These are phyloP conservation scores for Aspergillus arachidicola DNA, from an alignment of 2,329 filamentous ascomycete genomes.

Conservation along the genomic window DNA sequence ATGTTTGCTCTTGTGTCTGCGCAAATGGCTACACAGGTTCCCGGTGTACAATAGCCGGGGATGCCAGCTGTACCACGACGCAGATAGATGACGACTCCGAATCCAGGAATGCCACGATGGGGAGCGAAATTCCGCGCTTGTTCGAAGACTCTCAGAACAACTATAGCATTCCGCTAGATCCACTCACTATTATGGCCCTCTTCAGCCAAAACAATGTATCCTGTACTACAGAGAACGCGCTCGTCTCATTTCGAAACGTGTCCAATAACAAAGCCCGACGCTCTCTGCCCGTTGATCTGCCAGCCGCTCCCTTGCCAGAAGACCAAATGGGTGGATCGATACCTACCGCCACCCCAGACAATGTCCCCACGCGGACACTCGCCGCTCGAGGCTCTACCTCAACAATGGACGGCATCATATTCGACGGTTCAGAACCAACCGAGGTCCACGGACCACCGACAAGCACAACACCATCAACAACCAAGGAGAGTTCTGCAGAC, in stretches of 20 bases:
- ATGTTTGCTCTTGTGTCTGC: conserved; percentile 82
- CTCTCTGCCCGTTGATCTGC: conserved; percentile 11
- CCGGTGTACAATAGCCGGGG: conserved; percentile 55
- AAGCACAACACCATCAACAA: conserved; percentile 15
- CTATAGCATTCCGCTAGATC: conserved; percentile 75
- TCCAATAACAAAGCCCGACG: conserved; percentile 32
- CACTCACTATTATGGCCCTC: conserved; percentile 69
- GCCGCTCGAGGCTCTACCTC: conserved; percentile 29
- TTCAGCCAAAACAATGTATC: conserved; percentile 76
- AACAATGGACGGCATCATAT: conserved; percentile 43
- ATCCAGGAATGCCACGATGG: conserved; percentile 72
- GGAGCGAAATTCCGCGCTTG: conserved; percentile 74
- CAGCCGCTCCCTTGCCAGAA: conserved; percentile 2
- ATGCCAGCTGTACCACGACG: conserved; percentile 59
- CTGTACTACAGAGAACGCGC: conserved; percentile 81
- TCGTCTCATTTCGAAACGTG: conserved; percentile 77
- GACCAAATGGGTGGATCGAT: neutral
- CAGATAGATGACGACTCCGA: conserved; percentile 41
- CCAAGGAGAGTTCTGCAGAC: conserved; percentile 12
- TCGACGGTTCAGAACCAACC: conserved; percentile 26
- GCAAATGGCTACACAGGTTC: conserved; percentile 79
- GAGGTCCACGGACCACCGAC: conserved; percentile 30
- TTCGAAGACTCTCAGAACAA: conserved; percentile 66
- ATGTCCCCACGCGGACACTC: conserved; percentile 21
- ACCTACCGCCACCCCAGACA: conserved; percentile 11